A percentile compares a stretch with the other conserved stretches of the same genome.
phyloP scores from a whole-genome alignment of 116 monocot species.

The Iris pallida region DNA sequence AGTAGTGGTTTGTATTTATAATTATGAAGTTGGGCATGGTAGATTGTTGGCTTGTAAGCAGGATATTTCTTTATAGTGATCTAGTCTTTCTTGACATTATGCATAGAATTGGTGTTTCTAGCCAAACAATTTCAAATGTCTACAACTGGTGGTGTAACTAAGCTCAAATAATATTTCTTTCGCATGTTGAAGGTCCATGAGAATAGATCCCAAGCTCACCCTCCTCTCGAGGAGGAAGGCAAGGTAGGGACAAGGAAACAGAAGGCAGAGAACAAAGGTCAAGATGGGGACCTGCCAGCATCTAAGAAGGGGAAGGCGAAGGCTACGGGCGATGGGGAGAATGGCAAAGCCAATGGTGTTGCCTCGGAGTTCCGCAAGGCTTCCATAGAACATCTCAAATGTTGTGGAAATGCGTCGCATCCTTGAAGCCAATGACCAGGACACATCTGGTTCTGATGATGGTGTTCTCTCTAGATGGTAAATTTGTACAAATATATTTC shows the following conservation, averaged over 20 bases:
- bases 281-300: constrained; percentile 9
- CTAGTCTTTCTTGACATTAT: too few relatives aligned
- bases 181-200: constrained; percentile 28
- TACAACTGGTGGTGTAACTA: too few relatives aligned
- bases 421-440: constrained; percentile 36
- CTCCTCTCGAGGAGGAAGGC: constrained; percentile 39
- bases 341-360: constrained; percentile 5
- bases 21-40: too few relatives aligned
- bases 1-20: too few relatives aligned
- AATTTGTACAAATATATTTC: not conserved
- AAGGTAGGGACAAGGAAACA: constrained; percentile 21
- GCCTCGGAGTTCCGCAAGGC: constrained; percentile 32
- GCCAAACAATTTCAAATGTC: too few relatives aligned
- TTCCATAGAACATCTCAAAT: constrained; percentile 25
- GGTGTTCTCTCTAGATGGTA: constrained; percentile 31
- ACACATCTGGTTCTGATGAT: constrained; percentile 35
- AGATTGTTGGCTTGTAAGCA: too few relatives aligned
- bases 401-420: constrained; percentile 32
- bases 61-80: too few relatives aligned
- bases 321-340: not conserved
- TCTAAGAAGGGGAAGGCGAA: constrained; percentile 35
- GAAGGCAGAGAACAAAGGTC: constrained; percentile 17
- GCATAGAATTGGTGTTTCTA: too few relatives aligned
- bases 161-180: not conserved
- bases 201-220: constrained; percentile 23